Base-by-base conservation (phyloP, 345 rosid species). In the Cardamine chenopodiifolia region DNA sequence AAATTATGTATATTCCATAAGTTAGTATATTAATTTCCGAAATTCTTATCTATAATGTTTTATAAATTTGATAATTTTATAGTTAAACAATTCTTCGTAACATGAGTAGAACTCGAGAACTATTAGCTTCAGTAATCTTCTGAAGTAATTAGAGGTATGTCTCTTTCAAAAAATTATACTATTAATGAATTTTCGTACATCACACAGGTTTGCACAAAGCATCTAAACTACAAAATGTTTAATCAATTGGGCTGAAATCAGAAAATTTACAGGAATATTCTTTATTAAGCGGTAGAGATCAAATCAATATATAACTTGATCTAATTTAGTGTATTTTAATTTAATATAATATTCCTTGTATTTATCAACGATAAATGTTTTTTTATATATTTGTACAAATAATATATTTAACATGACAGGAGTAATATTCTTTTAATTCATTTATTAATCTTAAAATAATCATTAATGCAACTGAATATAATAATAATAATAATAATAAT, bases 141-240 rank as follows among this genome's bases (percentile, higher is more conserved):
- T 59, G 20, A 44, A 70, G 23, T 57, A 58, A 18, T 19, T n/a
- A 14, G 65, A 57, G 66, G 47, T 4, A 40, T 29, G 15, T 44
- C 20, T 44, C 47, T 58, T 45, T 70, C 17, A 22, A 3, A 57
- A 44, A 70, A 42, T 14, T 14, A 13, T 40, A 56, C 13, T 55
- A 19, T 28, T 56, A 29, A 32, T 22, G 48, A 65, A 3, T 67
- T 49, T 35, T n/a, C 34, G 8, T 9, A 59, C 28, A 26, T 54
- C 40, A 68, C 26, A 68, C 48, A 45, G 59, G 8, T n/a, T 28
- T 34, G 15, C 57, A 29, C 23, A 57, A 20, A 70, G 12, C 65
- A 56, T 29, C 20, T 12, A 59, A 19, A 35, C 19, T 32, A 8
- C 0, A 23, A 13, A 14, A 52, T 52, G 31, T 12, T 55, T 26